Evolutionary conservation across 441 rosid genomes (phyloP).

Genomic region (Dalechampia spathulata): DNA sequence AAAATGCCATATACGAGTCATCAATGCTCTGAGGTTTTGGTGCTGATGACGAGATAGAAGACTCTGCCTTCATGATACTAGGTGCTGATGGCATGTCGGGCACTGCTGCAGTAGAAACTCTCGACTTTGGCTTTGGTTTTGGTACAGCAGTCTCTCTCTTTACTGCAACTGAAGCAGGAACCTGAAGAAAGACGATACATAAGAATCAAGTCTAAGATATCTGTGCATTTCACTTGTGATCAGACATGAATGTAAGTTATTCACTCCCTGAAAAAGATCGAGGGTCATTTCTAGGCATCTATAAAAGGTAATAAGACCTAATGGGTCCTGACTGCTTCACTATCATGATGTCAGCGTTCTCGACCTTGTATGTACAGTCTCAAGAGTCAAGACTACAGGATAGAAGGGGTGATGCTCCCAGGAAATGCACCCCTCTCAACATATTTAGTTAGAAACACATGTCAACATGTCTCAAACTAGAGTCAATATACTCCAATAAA

Average conservation of each 20-base stretch:
- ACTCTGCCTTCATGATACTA: slow-evolving; percentile 38
- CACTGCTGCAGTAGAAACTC: slow-evolving; percentile 26
- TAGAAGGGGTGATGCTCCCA: no score
- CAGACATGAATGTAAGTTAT: background rate
- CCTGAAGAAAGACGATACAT: slow-evolving; percentile 31
- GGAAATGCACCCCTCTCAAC: no score
- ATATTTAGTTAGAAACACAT: no score
- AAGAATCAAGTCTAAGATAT: background rate
- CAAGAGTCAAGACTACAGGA: no score
- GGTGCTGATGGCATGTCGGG: slow-evolving; percentile 36
- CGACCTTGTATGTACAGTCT: no score
- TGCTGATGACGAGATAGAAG: slow-evolving; percentile 31
- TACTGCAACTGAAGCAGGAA: slow-evolving; percentile 67
- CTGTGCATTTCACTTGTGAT: background rate
- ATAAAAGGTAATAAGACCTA: no score
- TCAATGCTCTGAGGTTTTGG: slow-evolving; percentile 68
- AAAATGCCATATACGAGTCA: slow-evolving; percentile 74
- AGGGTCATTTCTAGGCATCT: background rate
- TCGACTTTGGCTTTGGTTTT: slow-evolving; percentile 66
- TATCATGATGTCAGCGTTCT: no score
- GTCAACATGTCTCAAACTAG: no score
- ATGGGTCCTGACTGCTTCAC: no score
- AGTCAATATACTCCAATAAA: no score
- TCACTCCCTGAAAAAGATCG: background rate
- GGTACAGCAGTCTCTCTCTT: slow-evolving; percentile 64